A percentile compares a stretch with the other conserved stretches of the same genome.
These are phyloP conservation scores for Talaromyces sp. DNA, from an alignment of 2,329 filamentous ascomycete species.

Conservation along the genomic window DNA sequence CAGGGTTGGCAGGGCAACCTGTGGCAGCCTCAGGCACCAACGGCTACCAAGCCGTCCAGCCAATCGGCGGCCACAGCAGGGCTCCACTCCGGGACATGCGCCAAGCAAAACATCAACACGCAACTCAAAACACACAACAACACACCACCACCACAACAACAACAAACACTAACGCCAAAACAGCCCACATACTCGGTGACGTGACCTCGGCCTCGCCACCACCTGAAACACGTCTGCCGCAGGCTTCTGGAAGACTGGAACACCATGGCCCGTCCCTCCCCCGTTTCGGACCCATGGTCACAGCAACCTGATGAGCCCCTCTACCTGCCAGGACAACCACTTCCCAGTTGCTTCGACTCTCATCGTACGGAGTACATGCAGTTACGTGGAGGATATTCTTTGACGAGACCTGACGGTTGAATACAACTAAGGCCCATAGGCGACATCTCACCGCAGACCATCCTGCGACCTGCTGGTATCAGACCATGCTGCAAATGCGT, in stretches of 20 bases:
- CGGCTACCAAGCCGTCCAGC: neutral
- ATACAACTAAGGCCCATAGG: neutral
- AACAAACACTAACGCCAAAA: neutral
- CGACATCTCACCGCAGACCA: neutral
- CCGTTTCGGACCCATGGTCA: neutral
- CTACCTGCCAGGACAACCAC: no score
- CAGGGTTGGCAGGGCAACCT: conserved; percentile 37
- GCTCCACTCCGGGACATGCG: neutral
- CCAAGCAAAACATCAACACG: neutral
- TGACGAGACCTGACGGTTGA: neutral
- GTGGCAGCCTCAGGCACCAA: conserved; percentile 19
- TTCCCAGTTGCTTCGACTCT: neutral
- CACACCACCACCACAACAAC: neutral
- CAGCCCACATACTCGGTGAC: neutral
- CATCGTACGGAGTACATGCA: neutral
- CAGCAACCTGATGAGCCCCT: neutral
- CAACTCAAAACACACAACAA: neutral
- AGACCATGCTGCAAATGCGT: neutral
- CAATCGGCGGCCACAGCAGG: neutral
- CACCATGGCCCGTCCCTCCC: neutral
- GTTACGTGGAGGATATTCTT: no score
- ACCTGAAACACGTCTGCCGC: neutral
- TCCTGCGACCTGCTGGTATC: neutral
- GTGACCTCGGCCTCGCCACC: neutral
- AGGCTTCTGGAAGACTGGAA: neutral